phyloP scores from a whole-genome alignment of 805 yeast species.

The Zygosaccharomyces rouxii region DNA sequence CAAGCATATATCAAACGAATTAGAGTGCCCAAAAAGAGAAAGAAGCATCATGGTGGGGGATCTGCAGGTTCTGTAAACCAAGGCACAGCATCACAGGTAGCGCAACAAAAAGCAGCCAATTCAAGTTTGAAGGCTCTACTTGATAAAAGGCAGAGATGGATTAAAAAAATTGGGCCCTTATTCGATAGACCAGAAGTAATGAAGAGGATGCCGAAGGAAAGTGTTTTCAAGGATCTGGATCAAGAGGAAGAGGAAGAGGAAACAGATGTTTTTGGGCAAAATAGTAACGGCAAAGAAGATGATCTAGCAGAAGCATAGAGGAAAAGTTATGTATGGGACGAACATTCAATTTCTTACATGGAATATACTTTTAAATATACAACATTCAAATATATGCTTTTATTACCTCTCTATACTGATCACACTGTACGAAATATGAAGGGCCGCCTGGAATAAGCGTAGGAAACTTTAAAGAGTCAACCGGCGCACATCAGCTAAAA shows the following conservation, averaged over 20 bases:
- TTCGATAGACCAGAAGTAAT: slow-evolving; percentile 64
- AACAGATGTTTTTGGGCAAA: slow-evolving; percentile 33
- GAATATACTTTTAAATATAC: neutral
- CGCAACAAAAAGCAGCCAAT: slow-evolving; percentile 66
- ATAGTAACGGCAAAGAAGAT: slow-evolving; percentile 28
- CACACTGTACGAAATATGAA: neutral
- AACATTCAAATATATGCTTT: neutral
- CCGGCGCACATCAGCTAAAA: neutral
- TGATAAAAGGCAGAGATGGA: slow-evolving; percentile 88
- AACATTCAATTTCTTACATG: neutral
- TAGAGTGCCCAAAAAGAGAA: slow-evolving; percentile 57
- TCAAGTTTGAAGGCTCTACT: slow-evolving; percentile 72
- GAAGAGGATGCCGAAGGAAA: slow-evolving; percentile 67
- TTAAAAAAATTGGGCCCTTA: slow-evolving; percentile 80
- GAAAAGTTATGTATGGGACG: slow-evolving; percentile 1
- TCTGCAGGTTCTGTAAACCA: slow-evolving; percentile 21
- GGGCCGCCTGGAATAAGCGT: neutral
- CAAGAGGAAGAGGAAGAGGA: slow-evolving; percentile 42
- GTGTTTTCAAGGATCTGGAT: slow-evolving; percentile 46
- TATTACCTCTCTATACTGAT: neutral
- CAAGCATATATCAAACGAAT: slow-evolving; percentile 84
- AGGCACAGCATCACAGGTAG: slow-evolving; percentile 38
- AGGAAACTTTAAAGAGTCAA: neutral
- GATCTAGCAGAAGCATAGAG: slow-evolving; percentile 21
- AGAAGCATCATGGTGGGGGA: slow-evolving; percentile 30